A percentile compares a stretch with the other conserved stretches of the same genome.
phyloP scores from a whole-genome alignment of 441 rosid genomes.

The Gossypium schwendimanii region DNA sequence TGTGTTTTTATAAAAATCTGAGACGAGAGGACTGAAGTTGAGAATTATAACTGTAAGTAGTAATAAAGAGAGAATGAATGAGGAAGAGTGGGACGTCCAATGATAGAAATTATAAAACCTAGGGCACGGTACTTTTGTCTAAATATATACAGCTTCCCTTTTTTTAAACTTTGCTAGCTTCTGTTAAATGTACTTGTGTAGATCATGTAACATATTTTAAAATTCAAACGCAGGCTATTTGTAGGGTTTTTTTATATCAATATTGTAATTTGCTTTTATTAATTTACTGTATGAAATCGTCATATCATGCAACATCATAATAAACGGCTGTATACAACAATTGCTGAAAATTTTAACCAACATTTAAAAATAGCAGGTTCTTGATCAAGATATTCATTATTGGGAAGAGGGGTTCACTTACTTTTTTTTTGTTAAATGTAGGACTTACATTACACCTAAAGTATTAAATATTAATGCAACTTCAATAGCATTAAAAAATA shows the following conservation, averaged over 20 bases:
- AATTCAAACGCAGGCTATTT: not conserved
- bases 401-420: too few species aligned
- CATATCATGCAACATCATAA: too few species aligned
- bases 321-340: too few species aligned
- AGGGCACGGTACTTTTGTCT: not conserved
- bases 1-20: slow-evolving; percentile 7
- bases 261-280: not conserved
- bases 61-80: slow-evolving; percentile 14
- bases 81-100: not conserved
- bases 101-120: not conserved
- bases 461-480: too few species aligned
- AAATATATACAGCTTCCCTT: not conserved
- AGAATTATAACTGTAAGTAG: slow-evolving; percentile 16
- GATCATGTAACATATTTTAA: not conserved
- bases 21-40: not conserved
- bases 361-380: too few species aligned
- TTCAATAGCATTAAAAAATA: too few species aligned
- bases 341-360: too few species aligned
- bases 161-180: not conserved
- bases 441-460: too few species aligned
- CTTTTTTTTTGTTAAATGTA: too few species aligned
- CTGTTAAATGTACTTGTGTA: not conserved
- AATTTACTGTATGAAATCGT: not conserved
- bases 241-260: not conserved
- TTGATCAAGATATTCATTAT: too few species aligned